Conservation (phyloP, 129 eudicot genomes). For the Daucus carota region DH1_v3.0 NC_030381.2:51559001-51559500, state of each 20-base stretch:
- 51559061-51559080: slow-evolving; percentile 21
- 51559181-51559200: slow-evolving; percentile 10
- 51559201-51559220: slow-evolving; percentile 14
- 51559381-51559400: slow-evolving; percentile 7
- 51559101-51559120: slow-evolving; percentile 21
- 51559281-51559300: slow-evolving; percentile 13
- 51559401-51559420: slow-evolving; percentile 14
- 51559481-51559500: background rate
- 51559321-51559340: slow-evolving; percentile 13
- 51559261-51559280: slow-evolving; percentile 15
- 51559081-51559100: slow-evolving; percentile 22
- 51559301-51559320: slow-evolving; percentile 12
- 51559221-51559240: slow-evolving; percentile 2
- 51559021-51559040: slow-evolving; percentile 23
- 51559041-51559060: slow-evolving; percentile 21
- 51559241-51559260: slow-evolving; percentile 11
- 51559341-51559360: slow-evolving; percentile 9
- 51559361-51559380: slow-evolving; percentile 10
- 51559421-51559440: slow-evolving; percentile 7
- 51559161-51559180: slow-evolving; percentile 13
- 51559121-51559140: slow-evolving; percentile 29
- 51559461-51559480: background rate
- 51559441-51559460: too few species aligned
- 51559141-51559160: slow-evolving; percentile 30
- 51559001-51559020: slow-evolving; percentile 10